Evolutionary conservation across 2,329 filamentous ascomycete genomes (phyloP), one percentile per base, ranked within the genome.

Genomic region (Colletotrichum shisoi): DNA sequence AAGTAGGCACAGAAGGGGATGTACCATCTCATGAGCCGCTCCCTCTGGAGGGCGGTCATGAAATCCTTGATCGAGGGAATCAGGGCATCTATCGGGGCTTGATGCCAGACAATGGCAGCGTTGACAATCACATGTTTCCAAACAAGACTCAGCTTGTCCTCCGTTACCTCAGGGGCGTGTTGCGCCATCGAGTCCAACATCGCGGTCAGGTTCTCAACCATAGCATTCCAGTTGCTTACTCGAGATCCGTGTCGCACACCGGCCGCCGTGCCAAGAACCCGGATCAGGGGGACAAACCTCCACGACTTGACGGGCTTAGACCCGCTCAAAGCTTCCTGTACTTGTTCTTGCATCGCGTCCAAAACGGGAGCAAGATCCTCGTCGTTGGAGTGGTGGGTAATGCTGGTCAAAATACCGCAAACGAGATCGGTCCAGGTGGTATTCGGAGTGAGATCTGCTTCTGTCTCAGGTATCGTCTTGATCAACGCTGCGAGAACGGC

Each of bases 1-100:
- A 95, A 89, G 59, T 92, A 89, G 15, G 90, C 89, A 77, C 93
- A 97, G 77, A 98, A 97, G 0, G 89, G 85, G 49, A 98, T 84
- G 76, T 97, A 98, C 81, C 89, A 90, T 58, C 79, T 79, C 73
- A 89, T 86, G 72, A 94, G 84, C 1, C 84, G 84, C 51, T 90
- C 87, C 58, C 85, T 85, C 3, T 86, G 88, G 54, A 96, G 79
- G 3, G 81, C 80, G 40, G 89, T 87, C 74, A 87, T 85, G 52
- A 96, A 83, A 3, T 86, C 78, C 17, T 86, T 84, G 63, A 94
- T 85, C 44, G 87, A 85, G 1, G 91, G 87, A 48, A 96, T 88
- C 42, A 96, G 80, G 7, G 89, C 85, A 72, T 96, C 92, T 75
- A 97, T 88, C 1, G 94, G 89, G 6, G 93, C 90, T 71, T 88